Base-by-base conservation (phyloP, 2,329 filamentous ascomycete species). In the Diaporthe batatas region DNA sequence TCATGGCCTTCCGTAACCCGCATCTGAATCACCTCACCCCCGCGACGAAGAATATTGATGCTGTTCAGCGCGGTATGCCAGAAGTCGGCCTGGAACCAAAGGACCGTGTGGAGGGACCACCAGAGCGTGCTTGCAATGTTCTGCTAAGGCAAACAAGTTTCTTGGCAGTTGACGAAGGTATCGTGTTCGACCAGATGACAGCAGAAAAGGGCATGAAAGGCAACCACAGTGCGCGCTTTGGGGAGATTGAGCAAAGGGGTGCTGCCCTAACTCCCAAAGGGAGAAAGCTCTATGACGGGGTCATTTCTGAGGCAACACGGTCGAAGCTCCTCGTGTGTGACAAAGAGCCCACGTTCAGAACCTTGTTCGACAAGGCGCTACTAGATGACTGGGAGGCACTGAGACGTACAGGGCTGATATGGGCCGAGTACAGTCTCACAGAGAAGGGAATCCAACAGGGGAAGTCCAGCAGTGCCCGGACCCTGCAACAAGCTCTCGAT, bases 1-100 rank as follows among this genome's bases (percentile, higher is more conserved):
- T 85, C 34, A 81, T 74, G 36, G 73, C 72, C 3, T 75, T 75
- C n/a, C 73, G 71, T 11, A 84, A 80, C 36, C 79, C 85, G 1
- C 87, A 89, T 74, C 86, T 89, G 76, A 89, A 89, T 73, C 87
- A 89, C 70, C 81, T 89, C 1, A 88, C 87, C 0, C 87, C 87
- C 0, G 81, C 86, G 1, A 86, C 86, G 0, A 78, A 88, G 4
- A 83, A 88, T 70, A 89, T 89, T 34, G 80, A 83, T 12, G 76
- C 80, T 0, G 85, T 83, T 0, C 86, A 88, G 69, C 58, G 75
- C 2, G 75, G 76, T 3, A 89, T 89, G 87, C 64, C 78, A 0
- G 72, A 75, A 0, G 76, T 77, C 2, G 83, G 83, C 0, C 80
- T 89, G 70, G 76, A 81, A 0, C 83, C 81, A 0, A 89, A 89